Evolutionary conservation across 2,329 filamentous ascomycete species (phyloP).

Genomic region (Penicillium glabrum): DNA sequence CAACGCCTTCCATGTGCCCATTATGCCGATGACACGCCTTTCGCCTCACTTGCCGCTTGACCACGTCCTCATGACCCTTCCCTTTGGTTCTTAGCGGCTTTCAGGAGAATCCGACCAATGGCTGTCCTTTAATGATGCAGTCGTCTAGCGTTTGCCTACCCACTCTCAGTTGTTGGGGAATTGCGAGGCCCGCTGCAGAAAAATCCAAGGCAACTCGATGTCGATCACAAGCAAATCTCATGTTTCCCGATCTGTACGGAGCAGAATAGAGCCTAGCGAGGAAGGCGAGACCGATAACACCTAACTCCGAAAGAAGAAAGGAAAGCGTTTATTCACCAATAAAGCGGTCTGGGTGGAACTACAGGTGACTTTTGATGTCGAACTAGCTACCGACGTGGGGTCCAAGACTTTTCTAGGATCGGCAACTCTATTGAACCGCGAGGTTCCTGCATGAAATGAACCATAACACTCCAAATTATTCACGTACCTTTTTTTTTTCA

Average conservation of each 20-base stretch:
- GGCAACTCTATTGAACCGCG: conserved; percentile 18
- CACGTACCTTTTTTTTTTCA: neutral
- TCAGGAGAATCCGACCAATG: neutral
- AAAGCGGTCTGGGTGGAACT: neutral
- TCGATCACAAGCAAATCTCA: neutral
- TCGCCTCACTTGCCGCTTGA: conserved; percentile 1
- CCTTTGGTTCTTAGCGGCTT: neutral
- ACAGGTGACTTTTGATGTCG: neutral
- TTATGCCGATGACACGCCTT: conserved; percentile 1
- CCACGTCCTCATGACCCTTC: neutral
- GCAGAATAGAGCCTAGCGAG: neutral
- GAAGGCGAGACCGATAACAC: neutral
- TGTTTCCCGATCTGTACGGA: neutral
- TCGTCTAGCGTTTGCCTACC: neutral
- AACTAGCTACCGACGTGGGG: conserved; percentile 19
- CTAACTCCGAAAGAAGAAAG: neutral
- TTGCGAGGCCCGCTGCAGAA: conserved; percentile 1
- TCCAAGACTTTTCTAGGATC: conserved; percentile 14
- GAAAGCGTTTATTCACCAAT: neutral
- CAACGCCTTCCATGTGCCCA: conserved; percentile 1
- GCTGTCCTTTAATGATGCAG: neutral
- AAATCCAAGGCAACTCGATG: neutral
- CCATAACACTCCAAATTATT: neutral
- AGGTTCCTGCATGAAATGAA: conserved; percentile 17
- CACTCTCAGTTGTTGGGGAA: neutral